Evolutionary conservation across 202 grass and related monocot species (phyloP).

Genomic region (Digitaria exilis): DNA sequence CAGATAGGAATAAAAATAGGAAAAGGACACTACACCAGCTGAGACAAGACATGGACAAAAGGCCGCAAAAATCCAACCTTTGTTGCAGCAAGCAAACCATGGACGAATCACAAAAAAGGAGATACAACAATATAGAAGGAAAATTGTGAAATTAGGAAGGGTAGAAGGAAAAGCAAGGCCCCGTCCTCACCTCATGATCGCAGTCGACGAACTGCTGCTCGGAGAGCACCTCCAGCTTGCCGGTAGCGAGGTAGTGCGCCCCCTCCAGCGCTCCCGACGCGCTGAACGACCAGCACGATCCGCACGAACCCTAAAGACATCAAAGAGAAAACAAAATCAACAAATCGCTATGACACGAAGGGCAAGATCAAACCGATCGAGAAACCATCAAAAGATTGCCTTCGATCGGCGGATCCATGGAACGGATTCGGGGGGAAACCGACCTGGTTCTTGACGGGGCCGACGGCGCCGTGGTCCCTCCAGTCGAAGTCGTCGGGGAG

Average conservation of each 20-base stretch:
- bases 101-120: constrained; percentile 30
- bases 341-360: not conserved
- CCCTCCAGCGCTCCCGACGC: constrained; percentile 84
- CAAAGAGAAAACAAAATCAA: not conserved
- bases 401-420: constrained; percentile 1
- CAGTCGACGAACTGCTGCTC: constrained; percentile 96
- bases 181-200: constrained; percentile 72
- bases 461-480: constrained; percentile 79
- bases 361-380: not conserved
- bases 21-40: constrained; percentile 10
- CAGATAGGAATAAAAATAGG: constrained; percentile 21
- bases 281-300: constrained; percentile 98
- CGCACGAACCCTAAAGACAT: constrained; percentile 77
- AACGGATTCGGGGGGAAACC: not conserved
- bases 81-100: not conserved
- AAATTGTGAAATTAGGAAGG: not conserved
- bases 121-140: not conserved
- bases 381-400: not conserved
- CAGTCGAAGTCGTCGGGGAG: constrained; percentile 81
- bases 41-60: constrained; percentile 32
- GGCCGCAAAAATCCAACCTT: constrained; percentile 27
- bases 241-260: constrained; percentile 82
- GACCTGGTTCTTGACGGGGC: constrained; percentile 82
- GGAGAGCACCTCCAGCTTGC: constrained; percentile 79
- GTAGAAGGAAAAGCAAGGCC: not conserved